A percentile compares a stretch with the other conserved stretches of the same genome.
Evolutionary conservation across 2,329 filamentous ascomycete species (phyloP).

Genomic region (Zelopaecilomyces penicillatus): DNA sequence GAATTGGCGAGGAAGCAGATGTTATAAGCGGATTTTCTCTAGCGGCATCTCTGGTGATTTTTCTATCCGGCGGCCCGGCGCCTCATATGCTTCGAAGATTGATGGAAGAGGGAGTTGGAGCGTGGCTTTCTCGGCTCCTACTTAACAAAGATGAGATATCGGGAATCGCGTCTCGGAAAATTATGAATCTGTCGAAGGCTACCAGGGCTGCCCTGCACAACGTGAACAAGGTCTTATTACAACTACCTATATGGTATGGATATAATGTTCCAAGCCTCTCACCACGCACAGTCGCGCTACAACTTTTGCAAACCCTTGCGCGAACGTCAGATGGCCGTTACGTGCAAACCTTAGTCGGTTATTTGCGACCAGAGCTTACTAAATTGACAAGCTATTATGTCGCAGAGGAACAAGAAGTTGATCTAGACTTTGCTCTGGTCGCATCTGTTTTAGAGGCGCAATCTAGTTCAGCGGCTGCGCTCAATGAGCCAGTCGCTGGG

Average conservation of each 20-base stretch:
- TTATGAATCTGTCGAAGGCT: slow-evolving; percentile 60
- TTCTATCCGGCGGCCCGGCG: slow-evolving; percentile 53
- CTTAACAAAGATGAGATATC: slow-evolving; percentile 45
- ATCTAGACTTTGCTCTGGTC: slow-evolving; percentile 36
- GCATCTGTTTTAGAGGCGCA: slow-evolving; percentile 30
- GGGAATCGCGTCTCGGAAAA: slow-evolving; percentile 54
- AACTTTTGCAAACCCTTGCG: slow-evolving; percentile 45
- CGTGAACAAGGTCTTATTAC: slow-evolving; percentile 45
- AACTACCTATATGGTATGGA: slow-evolving; percentile 53
- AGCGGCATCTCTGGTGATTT: slow-evolving; percentile 52
- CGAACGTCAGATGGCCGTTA: slow-evolving; percentile 19
- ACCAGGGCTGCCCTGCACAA: slow-evolving; percentile 47
- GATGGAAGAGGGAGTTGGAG: slow-evolving; percentile 42
- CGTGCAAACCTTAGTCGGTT: slow-evolving; percentile 20
- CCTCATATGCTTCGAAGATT: slow-evolving; percentile 52
- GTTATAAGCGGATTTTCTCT: slow-evolving; percentile 54
- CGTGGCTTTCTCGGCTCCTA: slow-evolving; percentile 50
- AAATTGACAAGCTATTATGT: slow-evolving; percentile 16
- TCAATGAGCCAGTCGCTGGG: slow-evolving; percentile 1
- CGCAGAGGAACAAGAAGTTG: slow-evolving; percentile 9
- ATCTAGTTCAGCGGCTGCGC: slow-evolving; percentile 16
- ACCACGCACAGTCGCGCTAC: slow-evolving; percentile 55
- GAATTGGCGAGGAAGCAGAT: slow-evolving; percentile 52
- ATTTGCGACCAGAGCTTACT: slow-evolving; percentile 19
- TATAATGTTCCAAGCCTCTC: slow-evolving; percentile 43